phyloP scores from a whole-genome alignment of 305 asterid genomes.

The Coffea humblotiana region DNA sequence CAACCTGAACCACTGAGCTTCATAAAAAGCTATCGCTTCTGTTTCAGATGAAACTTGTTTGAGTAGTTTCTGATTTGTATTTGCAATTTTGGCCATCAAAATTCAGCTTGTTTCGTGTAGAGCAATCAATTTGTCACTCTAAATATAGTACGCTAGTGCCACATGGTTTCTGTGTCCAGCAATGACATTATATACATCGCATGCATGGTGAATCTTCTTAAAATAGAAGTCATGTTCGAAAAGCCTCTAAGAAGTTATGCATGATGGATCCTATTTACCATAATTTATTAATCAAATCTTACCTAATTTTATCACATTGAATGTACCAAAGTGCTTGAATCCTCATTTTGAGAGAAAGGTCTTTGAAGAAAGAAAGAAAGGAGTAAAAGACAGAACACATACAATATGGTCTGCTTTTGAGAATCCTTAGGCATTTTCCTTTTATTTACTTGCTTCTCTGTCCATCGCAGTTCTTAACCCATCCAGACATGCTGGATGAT shows the following conservation, averaged over 20 bases:
- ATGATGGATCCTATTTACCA: neutral
- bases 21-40: neutral
- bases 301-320: neutral
- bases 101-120: neutral
- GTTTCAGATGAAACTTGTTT: constrained; percentile 1
- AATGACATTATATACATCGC: neutral
- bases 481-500: neutral
- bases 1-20: neutral
- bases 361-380: neutral
- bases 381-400: neutral
- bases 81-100: neutral
- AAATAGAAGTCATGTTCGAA: neutral
- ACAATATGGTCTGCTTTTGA: neutral
- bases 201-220: neutral
- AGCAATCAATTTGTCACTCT: neutral
- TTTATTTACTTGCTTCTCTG: neutral
- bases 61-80: neutral
- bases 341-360: neutral
- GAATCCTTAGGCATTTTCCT: neutral
- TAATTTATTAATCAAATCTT: neutral
- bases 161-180: neutral
- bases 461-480: neutral
- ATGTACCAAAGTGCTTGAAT: neutral
- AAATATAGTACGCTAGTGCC: neutral
- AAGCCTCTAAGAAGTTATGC: neutral